Conservation (phyloP, 2,329 filamentous ascomycete species). For the Phialemoniopsis sp. region DNA sequence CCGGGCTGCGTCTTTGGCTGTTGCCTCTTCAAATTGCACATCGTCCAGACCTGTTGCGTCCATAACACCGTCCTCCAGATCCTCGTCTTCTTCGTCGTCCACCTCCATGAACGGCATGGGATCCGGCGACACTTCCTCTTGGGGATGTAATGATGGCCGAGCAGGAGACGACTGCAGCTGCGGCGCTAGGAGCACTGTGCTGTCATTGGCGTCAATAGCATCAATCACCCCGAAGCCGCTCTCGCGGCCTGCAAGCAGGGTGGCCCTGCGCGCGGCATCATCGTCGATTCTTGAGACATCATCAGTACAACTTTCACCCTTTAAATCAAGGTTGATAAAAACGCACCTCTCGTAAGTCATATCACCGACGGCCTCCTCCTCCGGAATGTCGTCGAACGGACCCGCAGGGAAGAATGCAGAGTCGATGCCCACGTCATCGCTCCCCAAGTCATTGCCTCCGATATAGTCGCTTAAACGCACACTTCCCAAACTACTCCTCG, state of each 20-base stretch:
- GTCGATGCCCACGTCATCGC: constrained; percentile 33
- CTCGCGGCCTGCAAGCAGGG: constrained; percentile 29
- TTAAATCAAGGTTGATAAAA: not conserved
- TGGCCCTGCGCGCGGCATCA: constrained; percentile 33
- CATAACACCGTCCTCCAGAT: constrained; percentile 11
- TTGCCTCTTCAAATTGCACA: constrained; percentile 6
- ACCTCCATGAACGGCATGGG: constrained; percentile 16
- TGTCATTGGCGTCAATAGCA: constrained; percentile 43
- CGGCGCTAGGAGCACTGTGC: constrained; percentile 43
- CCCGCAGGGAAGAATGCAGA: constrained; percentile 49
- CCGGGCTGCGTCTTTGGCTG: not conserved
- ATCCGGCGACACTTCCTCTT: constrained; percentile 13
- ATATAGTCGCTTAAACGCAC: constrained; percentile 50
- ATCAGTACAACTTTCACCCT: no score
- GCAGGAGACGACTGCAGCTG: constrained; percentile 15
- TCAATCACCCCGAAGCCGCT: constrained; percentile 47
- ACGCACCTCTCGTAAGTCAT: constrained; percentile 37
- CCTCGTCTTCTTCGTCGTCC: constrained; percentile 15
- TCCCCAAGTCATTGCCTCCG: constrained; percentile 19
- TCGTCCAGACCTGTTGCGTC: constrained; percentile 6
- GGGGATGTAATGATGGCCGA: constrained; percentile 8
- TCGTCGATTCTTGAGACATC: constrained; percentile 21
- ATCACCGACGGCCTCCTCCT: constrained; percentile 30
- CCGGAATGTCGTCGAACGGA: constrained; percentile 36
- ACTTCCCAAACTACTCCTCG: constrained; percentile 50